A percentile compares a stretch with the other conserved stretches of the same genome.
Evolutionary conservation across 768 basidiomycete genomes (phyloP).

Genomic region (Naganishia friedmannii): DNA sequence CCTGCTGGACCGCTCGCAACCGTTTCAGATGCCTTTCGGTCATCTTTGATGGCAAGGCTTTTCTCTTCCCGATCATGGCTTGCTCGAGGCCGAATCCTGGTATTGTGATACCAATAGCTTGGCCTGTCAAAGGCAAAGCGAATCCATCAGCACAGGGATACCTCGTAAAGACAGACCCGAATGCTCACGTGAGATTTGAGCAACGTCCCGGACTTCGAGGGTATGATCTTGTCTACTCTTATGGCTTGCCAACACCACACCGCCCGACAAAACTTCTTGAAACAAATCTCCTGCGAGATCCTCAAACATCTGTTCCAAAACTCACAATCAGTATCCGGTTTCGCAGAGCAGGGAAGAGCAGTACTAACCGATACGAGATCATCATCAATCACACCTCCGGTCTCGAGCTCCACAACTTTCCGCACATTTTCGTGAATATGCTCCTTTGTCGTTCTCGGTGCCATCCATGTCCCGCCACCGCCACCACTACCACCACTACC

Average conservation of each 20-base stretch:
- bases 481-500: background rate
- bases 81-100: slow-evolving; percentile 19
- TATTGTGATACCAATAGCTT: slow-evolving; percentile 15
- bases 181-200: slow-evolving; percentile 3
- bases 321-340: background rate
- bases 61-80: slow-evolving; percentile 15
- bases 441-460: slow-evolving; percentile 8
- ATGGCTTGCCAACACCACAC: background rate
- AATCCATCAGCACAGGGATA: background rate
- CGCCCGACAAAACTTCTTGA: slow-evolving; percentile 1
- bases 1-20: slow-evolving; percentile 14
- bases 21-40: slow-evolving; percentile 12
- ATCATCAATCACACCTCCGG: slow-evolving; percentile 4
- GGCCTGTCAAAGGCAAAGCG: no score
- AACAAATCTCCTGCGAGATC: slow-evolving; percentile 9
- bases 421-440: slow-evolving; percentile 21
- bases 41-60: slow-evolving; percentile 15
- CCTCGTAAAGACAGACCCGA: background rate
- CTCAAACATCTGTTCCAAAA: background rate
- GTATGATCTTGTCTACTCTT: background rate
- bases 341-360: no score
- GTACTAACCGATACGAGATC: slow-evolving; percentile 9
- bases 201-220: slow-evolving; percentile 1
- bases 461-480: background rate
- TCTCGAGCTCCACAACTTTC: background rate